Evolutionary conservation across 2,329 filamentous ascomycete genomes (phyloP).

Genomic region (Ascochyta koolunga): DNA sequence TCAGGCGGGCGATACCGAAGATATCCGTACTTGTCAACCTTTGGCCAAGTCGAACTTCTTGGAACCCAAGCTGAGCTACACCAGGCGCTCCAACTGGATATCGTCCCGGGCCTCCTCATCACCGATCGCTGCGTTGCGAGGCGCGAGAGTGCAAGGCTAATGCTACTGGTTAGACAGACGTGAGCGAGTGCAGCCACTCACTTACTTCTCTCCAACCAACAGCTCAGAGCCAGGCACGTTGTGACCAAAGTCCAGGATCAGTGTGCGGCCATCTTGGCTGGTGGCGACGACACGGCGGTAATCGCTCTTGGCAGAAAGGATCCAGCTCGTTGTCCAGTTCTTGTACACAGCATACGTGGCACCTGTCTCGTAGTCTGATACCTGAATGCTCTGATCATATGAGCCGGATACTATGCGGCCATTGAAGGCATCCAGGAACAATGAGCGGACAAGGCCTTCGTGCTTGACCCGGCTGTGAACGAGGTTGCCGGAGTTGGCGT

Average conservation of each 20-base stretch:
- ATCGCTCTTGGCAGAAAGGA: constrained; percentile 92
- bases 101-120: not conserved
- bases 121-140: not conserved
- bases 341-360: constrained; percentile 81
- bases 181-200: not conserved
- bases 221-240: constrained; percentile 60
- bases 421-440: constrained; percentile 88
- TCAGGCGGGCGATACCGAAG: not conserved
- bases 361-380: constrained; percentile 86
- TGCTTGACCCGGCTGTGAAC: constrained; percentile 83
- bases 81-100: not conserved
- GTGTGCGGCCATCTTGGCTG: constrained; percentile 88
- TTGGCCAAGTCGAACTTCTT: not conserved
- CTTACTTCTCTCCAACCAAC: constrained; percentile 38
- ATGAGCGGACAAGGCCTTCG: constrained; percentile 80
- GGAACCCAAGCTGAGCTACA: not conserved
- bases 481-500: constrained; percentile 86
- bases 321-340: constrained; percentile 97
- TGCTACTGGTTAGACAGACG: not conserved
- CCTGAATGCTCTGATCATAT: constrained; percentile 95
- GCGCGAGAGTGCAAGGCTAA: not conserved
- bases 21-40: not conserved
- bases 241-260: constrained; percentile 91
- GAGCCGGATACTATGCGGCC: constrained; percentile 87
- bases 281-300: constrained; percentile 94